Conservation (phyloP, 208 protist species). For the Tetramitus jugosus region DNA sequence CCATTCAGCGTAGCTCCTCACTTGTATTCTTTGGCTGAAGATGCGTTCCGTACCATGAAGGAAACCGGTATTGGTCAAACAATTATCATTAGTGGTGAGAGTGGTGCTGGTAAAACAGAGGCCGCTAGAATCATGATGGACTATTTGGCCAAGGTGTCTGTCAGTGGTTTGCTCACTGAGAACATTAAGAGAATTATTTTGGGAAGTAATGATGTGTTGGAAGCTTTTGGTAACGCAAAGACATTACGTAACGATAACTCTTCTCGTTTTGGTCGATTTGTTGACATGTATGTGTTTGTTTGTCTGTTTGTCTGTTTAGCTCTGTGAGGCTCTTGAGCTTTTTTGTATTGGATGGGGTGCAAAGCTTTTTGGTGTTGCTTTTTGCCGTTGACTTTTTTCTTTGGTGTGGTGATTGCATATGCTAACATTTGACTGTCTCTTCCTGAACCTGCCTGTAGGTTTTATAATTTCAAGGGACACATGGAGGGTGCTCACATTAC, state of each 20-base stretch:
- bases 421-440: too few species aligned
- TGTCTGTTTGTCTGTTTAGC: too few species aligned
- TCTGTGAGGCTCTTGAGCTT: too few species aligned
- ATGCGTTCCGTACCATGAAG: conserved; percentile 25
- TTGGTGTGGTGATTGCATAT: too few species aligned
- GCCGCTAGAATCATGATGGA: conserved; percentile 49
- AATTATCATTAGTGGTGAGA: not conserved
- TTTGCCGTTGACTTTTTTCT: too few species aligned
- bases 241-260: conserved; percentile 64
- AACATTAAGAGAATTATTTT: conserved; percentile 50
- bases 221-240: conserved; percentile 71
- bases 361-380: too few species aligned
- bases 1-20: conserved; percentile 32
- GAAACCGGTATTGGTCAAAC: conserved; percentile 4
- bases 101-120: conserved; percentile 56
- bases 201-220: conserved; percentile 48
- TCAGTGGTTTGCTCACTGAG: conserved; percentile 18
- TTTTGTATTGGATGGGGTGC: too few species aligned
- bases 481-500: conserved; percentile 35
- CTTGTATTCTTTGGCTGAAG: conserved; percentile 29
- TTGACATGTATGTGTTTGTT: too few species aligned
- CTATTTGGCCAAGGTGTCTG: conserved; percentile 38
- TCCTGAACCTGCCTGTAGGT: not conserved
- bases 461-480: conserved; percentile 35
- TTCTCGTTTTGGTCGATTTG: conserved; percentile 64